Conservation (phyloP, 805 yeast species). For the Cyberlindnera mycetangii region DNA sequence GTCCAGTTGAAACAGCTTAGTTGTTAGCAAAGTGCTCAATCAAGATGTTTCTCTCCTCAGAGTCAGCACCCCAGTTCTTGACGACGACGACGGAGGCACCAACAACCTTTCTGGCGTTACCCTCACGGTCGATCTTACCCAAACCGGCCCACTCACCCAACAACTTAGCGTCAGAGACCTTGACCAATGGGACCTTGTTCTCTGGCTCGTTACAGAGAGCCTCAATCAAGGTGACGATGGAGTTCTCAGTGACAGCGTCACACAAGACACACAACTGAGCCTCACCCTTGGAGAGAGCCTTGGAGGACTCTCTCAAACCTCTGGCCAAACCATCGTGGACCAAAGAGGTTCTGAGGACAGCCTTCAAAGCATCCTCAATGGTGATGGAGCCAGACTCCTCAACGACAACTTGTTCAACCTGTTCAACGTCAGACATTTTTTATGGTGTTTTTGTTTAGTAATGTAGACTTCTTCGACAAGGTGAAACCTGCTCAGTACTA, state of each 20-base stretch:
- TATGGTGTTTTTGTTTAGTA: conserved; percentile 13
- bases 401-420: conserved; percentile 79
- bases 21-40: conserved; percentile 93
- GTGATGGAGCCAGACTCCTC: conserved; percentile 88
- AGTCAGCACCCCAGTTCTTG: conserved; percentile 99
- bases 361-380: conserved; percentile 97
- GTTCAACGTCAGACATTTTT: conserved; percentile 85
- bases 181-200: conserved; percentile 94
- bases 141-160: conserved; percentile 99
- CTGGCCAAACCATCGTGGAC: conserved; percentile 99
- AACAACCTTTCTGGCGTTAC: conserved; percentile 99
- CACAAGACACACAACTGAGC: conserved; percentile 97
- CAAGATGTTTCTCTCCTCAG: conserved; percentile 94
- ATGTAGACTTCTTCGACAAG: conserved; percentile 73
- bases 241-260: conserved; percentile 97
- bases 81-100: conserved; percentile 99
- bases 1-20: conserved; percentile 49
- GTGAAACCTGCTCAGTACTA: conserved; percentile 54
- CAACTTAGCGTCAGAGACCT: conserved; percentile 99
- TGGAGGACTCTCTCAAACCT: conserved; percentile 99
- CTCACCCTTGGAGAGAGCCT: conserved; percentile 96
- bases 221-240: conserved; percentile 96
- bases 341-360: conserved; percentile 95
- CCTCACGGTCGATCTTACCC: conserved; percentile 99
- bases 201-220: conserved; percentile 98